These are phyloP conservation scores for Tuber melanosporum DNA, from an alignment of 495 filamentous ascomycete species.

Conservation along the genomic window DNA sequence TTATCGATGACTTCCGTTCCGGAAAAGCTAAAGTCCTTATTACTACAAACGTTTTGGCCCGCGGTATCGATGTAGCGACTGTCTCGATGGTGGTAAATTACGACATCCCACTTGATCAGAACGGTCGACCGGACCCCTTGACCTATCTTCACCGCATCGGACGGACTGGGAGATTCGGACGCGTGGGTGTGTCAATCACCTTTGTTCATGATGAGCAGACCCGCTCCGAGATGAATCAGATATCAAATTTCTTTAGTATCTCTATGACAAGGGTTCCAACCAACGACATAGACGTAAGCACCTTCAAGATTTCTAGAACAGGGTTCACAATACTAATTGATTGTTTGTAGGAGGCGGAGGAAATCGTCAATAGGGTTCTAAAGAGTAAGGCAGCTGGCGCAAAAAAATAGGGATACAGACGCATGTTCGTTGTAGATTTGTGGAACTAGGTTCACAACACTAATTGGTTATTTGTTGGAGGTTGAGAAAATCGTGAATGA, in stretches of 20 bases:
- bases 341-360: constrained; percentile 29
- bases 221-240: constrained; percentile 63
- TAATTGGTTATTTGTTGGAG: constrained; percentile 6
- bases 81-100: constrained; percentile 99
- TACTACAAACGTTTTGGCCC: constrained; percentile 92
- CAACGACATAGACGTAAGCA: constrained; percentile 37
- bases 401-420: constrained; percentile 24
- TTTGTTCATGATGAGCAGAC: constrained; percentile 74
- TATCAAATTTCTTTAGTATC: constrained; percentile 63
- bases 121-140: constrained; percentile 63
- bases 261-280: constrained; percentile 56
- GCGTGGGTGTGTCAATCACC: constrained; percentile 89
- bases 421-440: constrained; percentile 13
- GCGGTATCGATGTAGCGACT: constrained; percentile 93
- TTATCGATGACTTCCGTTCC: background rate
- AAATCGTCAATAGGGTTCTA: constrained; percentile 26
- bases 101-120: constrained; percentile 59
- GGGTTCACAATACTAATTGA: constrained; percentile 10
- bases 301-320: background rate
- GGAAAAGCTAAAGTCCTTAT: constrained; percentile 86
- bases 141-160: constrained; percentile 98
- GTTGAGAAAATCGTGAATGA: too few species aligned
- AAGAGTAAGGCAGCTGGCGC: constrained; percentile 33
- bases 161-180: constrained; percentile 92
- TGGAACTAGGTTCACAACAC: background rate